A percentile compares a stretch with the other conserved stretches of the same genome.
phyloP scores from a whole-genome alignment of 2,329 filamentous ascomycete genomes.

The Fusarium continuum region DNA sequence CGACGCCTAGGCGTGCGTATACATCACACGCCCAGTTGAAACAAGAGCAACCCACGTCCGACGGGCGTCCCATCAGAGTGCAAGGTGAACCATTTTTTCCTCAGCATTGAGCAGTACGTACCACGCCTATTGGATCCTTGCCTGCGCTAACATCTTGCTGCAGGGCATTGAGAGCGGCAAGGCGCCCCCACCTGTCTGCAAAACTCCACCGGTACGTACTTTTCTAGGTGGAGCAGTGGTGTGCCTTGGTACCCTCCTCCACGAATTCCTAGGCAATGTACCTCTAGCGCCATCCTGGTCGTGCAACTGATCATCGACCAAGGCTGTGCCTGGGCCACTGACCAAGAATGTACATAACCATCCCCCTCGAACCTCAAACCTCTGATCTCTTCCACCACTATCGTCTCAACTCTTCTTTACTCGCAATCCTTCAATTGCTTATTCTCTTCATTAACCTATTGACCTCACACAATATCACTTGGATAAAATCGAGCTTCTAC shows the following conservation, averaged over 20 bases:
- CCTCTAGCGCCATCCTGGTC: conserved; percentile 40
- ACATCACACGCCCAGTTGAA: conserved; percentile 28
- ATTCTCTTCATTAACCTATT: conserved; percentile 25
- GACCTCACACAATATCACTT: conserved; percentile 26
- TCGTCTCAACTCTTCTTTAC: conserved; percentile 32
- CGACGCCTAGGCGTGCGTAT: conserved; percentile 33
- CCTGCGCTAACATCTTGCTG: conserved; percentile 41
- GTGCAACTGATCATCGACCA: conserved; percentile 44
- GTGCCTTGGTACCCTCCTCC: conserved; percentile 43
- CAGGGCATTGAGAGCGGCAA: conserved; percentile 44
- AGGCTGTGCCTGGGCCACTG: conserved; percentile 42
- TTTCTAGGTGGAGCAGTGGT: conserved; percentile 35
- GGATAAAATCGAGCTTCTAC: conserved; percentile 16
- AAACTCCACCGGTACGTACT: conserved; percentile 36
- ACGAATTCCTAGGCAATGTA: conserved; percentile 45
- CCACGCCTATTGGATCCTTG: conserved; percentile 25
- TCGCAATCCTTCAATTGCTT: conserved; percentile 35
- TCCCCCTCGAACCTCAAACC: conserved; percentile 39
- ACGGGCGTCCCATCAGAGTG: conserved; percentile 27
- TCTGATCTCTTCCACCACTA: conserved; percentile 32
- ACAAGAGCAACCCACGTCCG: conserved; percentile 30
- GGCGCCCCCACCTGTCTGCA: conserved; percentile 24
- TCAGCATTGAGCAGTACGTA: conserved; percentile 30
- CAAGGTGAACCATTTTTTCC: conserved; percentile 23
- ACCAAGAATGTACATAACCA: conserved; percentile 45